Evolutionary conservation across 192 early-diverging fungal species (phyloP), one percentile per base, ranked within the genome.

Genomic region (Coemansia sp.): DNA sequence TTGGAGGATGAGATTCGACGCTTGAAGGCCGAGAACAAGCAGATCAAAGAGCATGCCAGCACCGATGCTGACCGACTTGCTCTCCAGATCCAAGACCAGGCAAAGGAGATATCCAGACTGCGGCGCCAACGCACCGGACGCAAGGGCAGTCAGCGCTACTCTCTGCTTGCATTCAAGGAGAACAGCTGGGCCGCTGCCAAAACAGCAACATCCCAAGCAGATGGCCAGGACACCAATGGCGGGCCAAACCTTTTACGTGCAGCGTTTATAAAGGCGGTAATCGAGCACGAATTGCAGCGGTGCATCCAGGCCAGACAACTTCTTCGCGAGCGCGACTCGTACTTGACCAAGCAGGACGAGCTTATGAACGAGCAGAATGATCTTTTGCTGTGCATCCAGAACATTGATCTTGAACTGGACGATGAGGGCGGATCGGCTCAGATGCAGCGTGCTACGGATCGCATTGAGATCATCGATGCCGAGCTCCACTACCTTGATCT

Each of bases 321-420:
- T 19, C 48, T 76, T 58, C 72, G 73, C 11, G 76, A 84, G 61
- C 81, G 81, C 41, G 76, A 84, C 54, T 65, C 66, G 43, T 72
- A 59, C 10, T 54, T 76, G 61, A 72, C 53, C 7, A 65, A 70
- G 59, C 76, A 78, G 58, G 76, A 84, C 17, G 53, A 69, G 70
- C 70, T 84, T 32, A 78, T 76, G 76, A 78, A 74, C 61, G 70
- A 84, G 73, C 75, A 76, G n/a, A 75, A 70, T 50, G 73, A 77
- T 42, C 50, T 73, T 46, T 44, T 84, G 32, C 48, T 76, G 43
- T 55, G 63, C 38, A 71, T 73, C 48, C 79, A 81, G 39, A 61
- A 41, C 60, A 11, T 68, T 9, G 72, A 68, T 10, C 25, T 56
- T 25, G 71, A 74, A 7, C 19, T 7, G 4, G 59, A 70, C 2